phyloP scores from a whole-genome alignment of 2,329 filamentous ascomycete genomes.

The Beauveria brongniartii region DNA sequence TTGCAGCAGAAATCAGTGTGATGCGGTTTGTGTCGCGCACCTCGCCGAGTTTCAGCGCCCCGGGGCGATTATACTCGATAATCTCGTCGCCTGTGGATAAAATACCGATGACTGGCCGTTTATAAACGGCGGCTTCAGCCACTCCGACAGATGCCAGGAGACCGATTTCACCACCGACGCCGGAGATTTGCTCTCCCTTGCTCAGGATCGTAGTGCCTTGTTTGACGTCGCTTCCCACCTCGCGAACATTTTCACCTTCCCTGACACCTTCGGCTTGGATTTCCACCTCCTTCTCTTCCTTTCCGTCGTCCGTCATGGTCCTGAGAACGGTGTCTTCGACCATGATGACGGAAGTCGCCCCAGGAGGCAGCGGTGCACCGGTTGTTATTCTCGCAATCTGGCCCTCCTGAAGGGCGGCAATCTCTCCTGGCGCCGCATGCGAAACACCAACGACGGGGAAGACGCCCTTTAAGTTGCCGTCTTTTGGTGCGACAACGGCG shows the following conservation, averaged over 20 bases:
- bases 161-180: conserved; percentile 84
- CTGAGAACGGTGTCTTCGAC: conserved; percentile 85
- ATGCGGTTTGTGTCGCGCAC: conserved; percentile 92
- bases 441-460: conserved; percentile 85
- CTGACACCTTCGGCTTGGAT: conserved; percentile 71
- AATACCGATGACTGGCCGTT: conserved; percentile 71
- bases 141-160: conserved; percentile 80
- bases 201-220: conserved; percentile 61
- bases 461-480: conserved; percentile 61
- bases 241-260: conserved; percentile 79
- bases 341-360: conserved; percentile 82
- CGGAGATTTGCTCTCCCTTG: conserved; percentile 75
- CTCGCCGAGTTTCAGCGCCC: conserved; percentile 64
- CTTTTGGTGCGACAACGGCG: conserved; percentile 61
- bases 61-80: conserved; percentile 60
- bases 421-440: conserved; percentile 69
- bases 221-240: conserved; percentile 80
- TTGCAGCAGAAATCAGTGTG: conserved; percentile 70
- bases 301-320: conserved; percentile 66
- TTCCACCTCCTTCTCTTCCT: conserved; percentile 81
- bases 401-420: conserved; percentile 57
- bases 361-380: conserved; percentile 79
- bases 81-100: conserved; percentile 95
- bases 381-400: conserved; percentile 89
- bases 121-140: conserved; percentile 61